These are phyloP conservation scores for Blepharisma stoltei DNA, from an alignment of 73 alveolate genomes.

Conservation along the genomic window DNA sequence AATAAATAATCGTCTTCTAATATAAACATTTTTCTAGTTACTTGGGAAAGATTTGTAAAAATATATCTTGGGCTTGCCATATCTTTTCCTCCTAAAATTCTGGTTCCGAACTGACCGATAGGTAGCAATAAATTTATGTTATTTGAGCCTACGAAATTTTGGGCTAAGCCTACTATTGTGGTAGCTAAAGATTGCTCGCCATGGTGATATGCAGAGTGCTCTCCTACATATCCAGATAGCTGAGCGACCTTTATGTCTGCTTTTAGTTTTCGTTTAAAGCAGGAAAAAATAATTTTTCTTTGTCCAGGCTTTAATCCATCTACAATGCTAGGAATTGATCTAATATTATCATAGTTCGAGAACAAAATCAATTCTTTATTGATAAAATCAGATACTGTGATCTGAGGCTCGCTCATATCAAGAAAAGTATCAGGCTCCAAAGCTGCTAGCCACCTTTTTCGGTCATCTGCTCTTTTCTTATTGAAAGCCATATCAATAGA, in stretches of 20 bases:
- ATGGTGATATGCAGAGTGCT: slow-evolving; percentile 99
- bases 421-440: background rate
- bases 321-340: slow-evolving; percentile 95
- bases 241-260: slow-evolving; percentile 98
- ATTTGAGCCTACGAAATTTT: slow-evolving; percentile 97
- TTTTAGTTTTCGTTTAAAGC: slow-evolving; percentile 95
- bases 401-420: slow-evolving; percentile 22
- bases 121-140: slow-evolving; percentile 93
- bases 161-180: slow-evolving; percentile 98
- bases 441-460: slow-evolving; percentile 86
- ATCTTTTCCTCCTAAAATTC: slow-evolving; percentile 98
- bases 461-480: slow-evolving; percentile 94
- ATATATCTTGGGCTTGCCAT: slow-evolving; percentile 99
- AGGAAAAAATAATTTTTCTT: slow-evolving; percentile 97
- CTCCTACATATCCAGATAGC: slow-evolving; percentile 98
- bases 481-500: slow-evolving; percentile 95
- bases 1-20: slow-evolving; percentile 94
- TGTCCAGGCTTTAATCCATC: slow-evolving; percentile 99
- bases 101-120: slow-evolving; percentile 98
- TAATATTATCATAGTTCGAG: slow-evolving; percentile 60
- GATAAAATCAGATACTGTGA: slow-evolving; percentile 84
- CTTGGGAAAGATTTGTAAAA: slow-evolving; percentile 86
- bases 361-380: slow-evolving; percentile 94
- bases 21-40: slow-evolving; percentile 90
- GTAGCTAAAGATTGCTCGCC: slow-evolving; percentile 94